A percentile compares a stretch with the other conserved stretches of the same genome.
Conservation (phyloP, 2,329 filamentous ascomycete genomes). For the Cadophora sp. region DNA sequence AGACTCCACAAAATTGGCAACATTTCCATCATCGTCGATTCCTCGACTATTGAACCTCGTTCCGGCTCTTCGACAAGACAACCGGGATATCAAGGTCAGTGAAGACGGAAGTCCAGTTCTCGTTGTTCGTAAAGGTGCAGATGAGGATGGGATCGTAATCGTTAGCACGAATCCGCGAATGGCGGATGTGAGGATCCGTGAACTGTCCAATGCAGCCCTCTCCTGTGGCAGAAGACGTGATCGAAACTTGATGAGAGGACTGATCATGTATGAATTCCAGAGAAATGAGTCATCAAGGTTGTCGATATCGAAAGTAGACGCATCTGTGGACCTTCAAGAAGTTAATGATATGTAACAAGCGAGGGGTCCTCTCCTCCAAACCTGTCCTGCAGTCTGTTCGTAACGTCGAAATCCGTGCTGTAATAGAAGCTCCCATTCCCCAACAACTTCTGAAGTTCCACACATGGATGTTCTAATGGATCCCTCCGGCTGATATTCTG, state of each 20-base stretch:
- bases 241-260: slow-evolving; percentile 87
- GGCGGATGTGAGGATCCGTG: slow-evolving; percentile 87
- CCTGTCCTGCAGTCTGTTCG: slow-evolving; percentile 90
- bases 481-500: slow-evolving; percentile 70
- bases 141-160: slow-evolving; percentile 79
- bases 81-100: slow-evolving; percentile 86
- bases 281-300: slow-evolving; percentile 91
- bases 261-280: slow-evolving; percentile 99
- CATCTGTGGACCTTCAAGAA: slow-evolving; percentile 70
- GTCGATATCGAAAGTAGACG: slow-evolving; percentile 84
- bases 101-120: slow-evolving; percentile 79
- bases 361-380: slow-evolving; percentile 47
- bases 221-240: slow-evolving; percentile 79
- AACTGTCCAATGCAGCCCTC: slow-evolving; percentile 80
- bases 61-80: slow-evolving; percentile 89
- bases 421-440: slow-evolving; percentile 97
- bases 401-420: slow-evolving; percentile 97
- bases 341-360: slow-evolving; percentile 25
- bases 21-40: slow-evolving; percentile 96
- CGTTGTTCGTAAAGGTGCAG: slow-evolving; percentile 71
- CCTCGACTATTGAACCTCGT: slow-evolving; percentile 97
- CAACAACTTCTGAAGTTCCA: slow-evolving; percentile 88
- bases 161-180: slow-evolving; percentile 93
- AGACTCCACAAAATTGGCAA: slow-evolving; percentile 98
- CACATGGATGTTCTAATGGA: slow-evolving; percentile 82